These are phyloP conservation scores for Daldinia eschscholtzii DNA, from an alignment of 2,329 filamentous ascomycete genomes.

Conservation along the genomic window DNA sequence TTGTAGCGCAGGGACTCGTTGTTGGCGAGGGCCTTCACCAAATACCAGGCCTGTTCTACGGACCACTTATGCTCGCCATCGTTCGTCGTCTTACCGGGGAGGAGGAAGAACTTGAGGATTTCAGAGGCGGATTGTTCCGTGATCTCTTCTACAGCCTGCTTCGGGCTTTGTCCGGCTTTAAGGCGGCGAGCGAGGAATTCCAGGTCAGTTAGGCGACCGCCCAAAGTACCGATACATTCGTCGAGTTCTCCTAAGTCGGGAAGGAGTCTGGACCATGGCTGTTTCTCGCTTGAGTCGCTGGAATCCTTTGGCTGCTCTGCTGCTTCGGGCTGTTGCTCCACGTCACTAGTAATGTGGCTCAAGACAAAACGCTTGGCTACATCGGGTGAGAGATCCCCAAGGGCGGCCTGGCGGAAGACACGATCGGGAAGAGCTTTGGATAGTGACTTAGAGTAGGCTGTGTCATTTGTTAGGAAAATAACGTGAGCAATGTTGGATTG, in stretches of 20 bases:
- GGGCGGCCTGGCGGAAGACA: constrained; percentile 85
- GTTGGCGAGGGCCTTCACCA: constrained; percentile 83
- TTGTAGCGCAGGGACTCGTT: constrained; percentile 82
- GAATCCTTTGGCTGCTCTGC: constrained; percentile 43
- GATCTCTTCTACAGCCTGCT: constrained; percentile 86
- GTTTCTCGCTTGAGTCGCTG: constrained; percentile 45
- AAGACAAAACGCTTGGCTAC: constrained; percentile 93
- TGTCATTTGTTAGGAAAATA: constrained; percentile 91
- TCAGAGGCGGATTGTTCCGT: constrained; percentile 90
- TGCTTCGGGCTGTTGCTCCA: constrained; percentile 51
- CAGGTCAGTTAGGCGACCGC: constrained; percentile 93
- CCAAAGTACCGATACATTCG: constrained; percentile 82
- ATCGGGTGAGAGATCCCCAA: constrained; percentile 88
- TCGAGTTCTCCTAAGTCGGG: constrained; percentile 78
- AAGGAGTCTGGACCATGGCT: constrained; percentile 38
- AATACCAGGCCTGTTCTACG: constrained; percentile 87
- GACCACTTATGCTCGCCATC: constrained; percentile 74
- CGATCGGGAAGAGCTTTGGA: constrained; percentile 90
- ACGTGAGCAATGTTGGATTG: constrained; percentile 93
- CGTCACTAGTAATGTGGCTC: constrained; percentile 75
- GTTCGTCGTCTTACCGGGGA: constrained; percentile 65
- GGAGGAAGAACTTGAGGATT: constrained; percentile 91
- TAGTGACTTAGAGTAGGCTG: constrained; percentile 88
- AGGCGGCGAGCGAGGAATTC: constrained; percentile 94
- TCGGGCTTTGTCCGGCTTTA: constrained; percentile 85